Evolutionary conservation across 345 rosid genomes (phyloP).

Genomic region (Salix arbutifolia): DNA sequence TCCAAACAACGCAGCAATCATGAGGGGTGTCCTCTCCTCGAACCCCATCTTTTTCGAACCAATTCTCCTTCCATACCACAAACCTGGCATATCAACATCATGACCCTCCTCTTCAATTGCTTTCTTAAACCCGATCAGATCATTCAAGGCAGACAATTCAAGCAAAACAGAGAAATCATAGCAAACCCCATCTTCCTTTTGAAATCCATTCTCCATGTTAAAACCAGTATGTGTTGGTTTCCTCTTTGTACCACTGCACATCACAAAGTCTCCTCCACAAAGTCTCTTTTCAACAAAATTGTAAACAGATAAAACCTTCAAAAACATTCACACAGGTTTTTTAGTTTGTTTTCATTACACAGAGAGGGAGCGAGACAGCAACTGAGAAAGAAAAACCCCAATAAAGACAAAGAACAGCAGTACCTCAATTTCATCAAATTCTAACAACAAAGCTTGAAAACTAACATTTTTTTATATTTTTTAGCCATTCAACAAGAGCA

Average conservation of each 20-base stretch:
- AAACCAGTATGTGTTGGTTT: slow-evolving; percentile 26
- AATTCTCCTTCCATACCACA: slow-evolving; percentile 73
- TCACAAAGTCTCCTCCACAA: slow-evolving; percentile 12
- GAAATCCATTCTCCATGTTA: slow-evolving; percentile 13
- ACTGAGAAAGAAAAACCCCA: neutral
- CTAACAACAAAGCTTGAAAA: neutral
- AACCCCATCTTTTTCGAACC: slow-evolving; percentile 63
- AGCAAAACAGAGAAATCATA: slow-evolving; percentile 49
- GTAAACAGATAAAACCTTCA: slow-evolving; percentile 5
- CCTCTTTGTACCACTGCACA: slow-evolving; percentile 44
- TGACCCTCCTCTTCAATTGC: slow-evolving; percentile 50
- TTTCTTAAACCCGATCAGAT: slow-evolving; percentile 54
- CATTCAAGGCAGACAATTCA: slow-evolving; percentile 67
- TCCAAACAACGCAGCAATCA: slow-evolving; percentile 86
- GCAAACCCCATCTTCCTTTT: slow-evolving; percentile 16
- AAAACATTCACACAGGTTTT: slow-evolving; percentile 12
- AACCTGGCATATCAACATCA: slow-evolving; percentile 48
- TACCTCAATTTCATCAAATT: neutral
- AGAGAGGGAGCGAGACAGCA: neutral
- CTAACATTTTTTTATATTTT: neutral
- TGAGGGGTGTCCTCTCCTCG: slow-evolving; percentile 77
- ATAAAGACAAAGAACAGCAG: neutral
- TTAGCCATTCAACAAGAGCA: slow-evolving; percentile 4
- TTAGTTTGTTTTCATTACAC: neutral
- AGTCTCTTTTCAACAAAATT: slow-evolving; percentile 20